Evolutionary conservation across 1,139 yeast genomes (phyloP), one percentile per base, ranked within the genome.

Genomic region (Kurtzmaniella quercitrusa): DNA sequence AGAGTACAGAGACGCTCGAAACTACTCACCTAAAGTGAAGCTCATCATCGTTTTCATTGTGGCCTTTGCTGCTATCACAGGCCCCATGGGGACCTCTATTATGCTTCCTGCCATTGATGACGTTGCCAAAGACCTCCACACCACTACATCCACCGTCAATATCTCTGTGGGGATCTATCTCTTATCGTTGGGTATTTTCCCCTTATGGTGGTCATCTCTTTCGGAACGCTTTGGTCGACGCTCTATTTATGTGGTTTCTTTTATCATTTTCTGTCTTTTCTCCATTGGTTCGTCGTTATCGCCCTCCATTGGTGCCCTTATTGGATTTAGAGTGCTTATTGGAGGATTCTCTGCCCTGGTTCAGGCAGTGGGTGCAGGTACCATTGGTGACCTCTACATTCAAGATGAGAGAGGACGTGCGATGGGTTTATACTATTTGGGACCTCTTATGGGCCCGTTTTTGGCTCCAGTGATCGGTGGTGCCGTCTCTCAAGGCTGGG

Each of bases 81-180:
- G 95, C 0, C 96, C 96, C 9, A 85, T 89, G 91, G 95, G 95
- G n/a, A 84, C 95, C 1, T 82, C 93, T 1, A 85, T 89, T 47
- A 72, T 88, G 60, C 74, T 86, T 43, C 96, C 96, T 0, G 94
- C 94, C 0, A 77, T 87, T 39, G 77, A 77, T 40, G 78, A 81
- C 46, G 75, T 88, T 37, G 75, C 76, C 4, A 47, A 48, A 0
- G 79, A 78, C 23, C 67, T 87, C 29, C 41, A 82, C 41, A 83
- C 95, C 0, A 57, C 77, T 3, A 74, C 73, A 1, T 66, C 81
- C 21, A 69, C 78, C 50, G 90, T 87, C 29, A 88, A 87, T 56
- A 73, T 88, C 14, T 82, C 93, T 1, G 89, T 87, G 46, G 96
- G 96, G 54, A 75, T 87, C 11, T 88, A 87, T 58, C 63, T 87